Conservation (phyloP, 805 yeast species). For the Metschnikowia koreensis region DNA sequence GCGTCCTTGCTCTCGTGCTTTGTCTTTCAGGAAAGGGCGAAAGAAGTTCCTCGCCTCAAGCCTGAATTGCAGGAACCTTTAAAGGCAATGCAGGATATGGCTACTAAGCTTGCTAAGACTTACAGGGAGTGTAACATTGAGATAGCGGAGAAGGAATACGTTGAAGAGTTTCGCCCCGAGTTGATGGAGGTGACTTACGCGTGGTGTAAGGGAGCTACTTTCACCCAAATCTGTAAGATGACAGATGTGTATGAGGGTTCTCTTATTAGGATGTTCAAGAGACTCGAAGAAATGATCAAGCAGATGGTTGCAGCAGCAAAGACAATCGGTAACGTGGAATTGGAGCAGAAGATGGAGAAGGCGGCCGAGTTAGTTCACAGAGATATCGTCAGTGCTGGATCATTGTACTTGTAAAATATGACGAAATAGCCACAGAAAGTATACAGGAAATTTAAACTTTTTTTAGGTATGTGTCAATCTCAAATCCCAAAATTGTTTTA, state of each 20-base stretch:
- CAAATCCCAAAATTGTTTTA: too few relatives aligned
- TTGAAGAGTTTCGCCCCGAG: constrained; percentile 87
- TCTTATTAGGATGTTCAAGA: constrained; percentile 87
- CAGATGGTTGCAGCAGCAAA: constrained; percentile 91
- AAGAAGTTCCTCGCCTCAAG: constrained; percentile 79
- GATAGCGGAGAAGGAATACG: constrained; percentile 85
- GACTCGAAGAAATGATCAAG: constrained; percentile 88
- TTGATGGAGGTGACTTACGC: constrained; percentile 95
- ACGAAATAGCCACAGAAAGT: background rate
- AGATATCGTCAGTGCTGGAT: constrained; percentile 95
- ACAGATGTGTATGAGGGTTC: constrained; percentile 98
- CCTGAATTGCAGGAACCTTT: constrained; percentile 93
- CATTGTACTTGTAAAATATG: constrained; percentile 60
- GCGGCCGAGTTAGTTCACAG: constrained; percentile 86
- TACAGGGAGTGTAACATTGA: constrained; percentile 89
- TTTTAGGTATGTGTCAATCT: too few relatives aligned
- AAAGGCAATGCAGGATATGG: constrained; percentile 86
- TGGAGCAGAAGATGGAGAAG: constrained; percentile 85
- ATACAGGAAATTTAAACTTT: background rate
- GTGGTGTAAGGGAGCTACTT: constrained; percentile 96
- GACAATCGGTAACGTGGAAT: constrained; percentile 85
- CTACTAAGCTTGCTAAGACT: constrained; percentile 83
- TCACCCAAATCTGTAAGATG: constrained; percentile 97
- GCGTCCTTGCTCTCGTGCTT: constrained; percentile 92
- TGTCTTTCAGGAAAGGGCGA: constrained; percentile 94